These are phyloP conservation scores for Dissophora ornata DNA, from an alignment of 192 early-diverging fungal species.

Conservation along the genomic window DNA sequence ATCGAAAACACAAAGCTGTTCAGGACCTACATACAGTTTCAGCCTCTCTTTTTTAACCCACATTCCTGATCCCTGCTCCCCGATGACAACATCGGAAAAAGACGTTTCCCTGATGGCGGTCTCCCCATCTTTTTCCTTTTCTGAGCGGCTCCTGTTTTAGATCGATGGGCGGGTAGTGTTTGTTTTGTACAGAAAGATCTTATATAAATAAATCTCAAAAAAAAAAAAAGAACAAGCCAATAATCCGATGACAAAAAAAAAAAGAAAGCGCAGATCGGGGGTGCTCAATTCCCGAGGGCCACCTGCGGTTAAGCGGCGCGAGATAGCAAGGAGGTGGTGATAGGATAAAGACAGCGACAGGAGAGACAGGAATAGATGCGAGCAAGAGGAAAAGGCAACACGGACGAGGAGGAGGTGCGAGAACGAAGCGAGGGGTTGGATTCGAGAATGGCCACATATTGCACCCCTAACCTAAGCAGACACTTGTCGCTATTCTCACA, in stretches of 20 bases:
- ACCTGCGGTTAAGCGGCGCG: not conserved
- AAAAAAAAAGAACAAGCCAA: slow-evolving; percentile 5
- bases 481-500: not conserved
- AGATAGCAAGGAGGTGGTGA: not conserved
- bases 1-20: not conserved
- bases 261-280: slow-evolving; percentile 10
- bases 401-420: not conserved
- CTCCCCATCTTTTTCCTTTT: not conserved
- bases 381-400: not conserved
- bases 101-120: no score
- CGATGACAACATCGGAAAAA: no score
- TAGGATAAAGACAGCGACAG: slow-evolving; percentile 2
- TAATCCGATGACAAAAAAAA: not conserved
- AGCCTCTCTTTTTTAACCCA: not conserved
- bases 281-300: slow-evolving; percentile 16
- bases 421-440: slow-evolving; percentile 2
- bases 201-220: not conserved
- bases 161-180: no score
- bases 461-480: not conserved
- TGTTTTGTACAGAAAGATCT: no score
- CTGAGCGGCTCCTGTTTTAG: no score
- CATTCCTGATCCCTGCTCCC: not conserved
- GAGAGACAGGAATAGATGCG: slow-evolving; percentile 16
- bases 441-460: slow-evolving; percentile 5
- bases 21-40: not conserved